phyloP scores from a whole-genome alignment of 2,329 filamentous ascomycete genomes.

The Elsinoe fawcettii region DNA sequence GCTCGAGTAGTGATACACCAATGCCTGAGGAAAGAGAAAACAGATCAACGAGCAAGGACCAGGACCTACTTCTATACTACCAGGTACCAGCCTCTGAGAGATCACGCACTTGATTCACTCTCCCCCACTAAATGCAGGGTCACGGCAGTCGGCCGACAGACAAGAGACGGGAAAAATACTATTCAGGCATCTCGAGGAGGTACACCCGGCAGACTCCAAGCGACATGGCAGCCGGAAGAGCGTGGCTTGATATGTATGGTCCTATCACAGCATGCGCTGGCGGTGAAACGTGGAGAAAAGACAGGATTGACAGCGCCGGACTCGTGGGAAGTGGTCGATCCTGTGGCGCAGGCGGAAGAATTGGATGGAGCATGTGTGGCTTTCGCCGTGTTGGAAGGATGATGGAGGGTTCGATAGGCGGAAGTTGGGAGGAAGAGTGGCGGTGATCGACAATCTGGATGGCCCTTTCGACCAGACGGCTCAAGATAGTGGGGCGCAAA shows the following conservation, averaged over 20 bases:
- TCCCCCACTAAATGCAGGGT: slow-evolving; percentile 1
- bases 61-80: neutral
- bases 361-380: neutral
- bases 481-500: slow-evolving; percentile 1
- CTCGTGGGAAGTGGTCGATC: slow-evolving; percentile 2
- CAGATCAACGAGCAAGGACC: neutral
- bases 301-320: slow-evolving; percentile 5
- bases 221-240: slow-evolving; percentile 1
- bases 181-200: neutral
- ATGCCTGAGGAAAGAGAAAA: slow-evolving; percentile 3
- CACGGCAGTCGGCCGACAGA: slow-evolving; percentile 7
- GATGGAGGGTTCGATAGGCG: slow-evolving; percentile 1
- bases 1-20: neutral
- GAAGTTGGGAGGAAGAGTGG: neutral
- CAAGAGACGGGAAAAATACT: neutral
- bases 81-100: neutral
- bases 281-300: slow-evolving; percentile 3
- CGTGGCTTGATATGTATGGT: neutral
- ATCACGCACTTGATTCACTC: slow-evolving; percentile 2
- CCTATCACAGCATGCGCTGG: slow-evolving; percentile 1
- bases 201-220: slow-evolving; percentile 5
- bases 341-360: slow-evolving; percentile 15
- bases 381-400: slow-evolving; percentile 9
- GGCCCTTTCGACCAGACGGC: slow-evolving; percentile 3
- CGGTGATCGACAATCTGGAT: slow-evolving; percentile 6